Evolutionary conservation across 768 basidiomycete species (phyloP), one percentile per base, ranked within the genome.

Genomic region (Lentinula guzmanii): DNA sequence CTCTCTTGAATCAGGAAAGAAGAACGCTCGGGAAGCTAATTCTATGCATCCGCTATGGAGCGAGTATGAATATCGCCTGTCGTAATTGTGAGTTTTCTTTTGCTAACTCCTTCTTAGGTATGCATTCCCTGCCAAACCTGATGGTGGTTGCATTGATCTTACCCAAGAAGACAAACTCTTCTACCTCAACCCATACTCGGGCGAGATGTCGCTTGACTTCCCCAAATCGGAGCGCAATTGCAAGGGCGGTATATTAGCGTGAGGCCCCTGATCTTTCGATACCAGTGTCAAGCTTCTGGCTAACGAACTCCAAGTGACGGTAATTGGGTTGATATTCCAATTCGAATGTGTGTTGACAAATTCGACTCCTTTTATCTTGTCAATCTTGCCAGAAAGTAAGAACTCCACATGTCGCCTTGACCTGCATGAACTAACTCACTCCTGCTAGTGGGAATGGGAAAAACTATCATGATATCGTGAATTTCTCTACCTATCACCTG

Each of bases 41-140:
- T 90, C 89, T 4, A 87, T 98, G 82, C 93, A 98, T 71, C 96
- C 96, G 2, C 73, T 98, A 7, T 98, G 95, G 95, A 89, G 89
- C 76, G 85, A 93, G 93, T 98, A 43, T 11, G 70, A 68, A 86
- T 75, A 18, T 46, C 61, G 59, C 56, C 8, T 52, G 35, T 15
- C 6, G 28, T 28, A 28, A 28, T 28, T 59, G 31, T n/a, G 43
- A 8, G 11, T 46, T 61, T 21, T 58, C 45, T 61, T 67, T 16
- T 65, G 56, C 31, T 31, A 11, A 41, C n/a, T 42, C 24, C 3
- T 11, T 28, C 54, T 9, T 58, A 94, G 93, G 77, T 95, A 93
- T 69, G 66, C 77, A 0, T 93, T 94, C 64, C 89, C 89, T 11
- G 72, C 76, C 16, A 82, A 87, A 63, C 86, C 86, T 3, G 70